Conservation (phyloP, 192 early-diverging fungal genomes). For the Entomortierella parvispora region DNA sequence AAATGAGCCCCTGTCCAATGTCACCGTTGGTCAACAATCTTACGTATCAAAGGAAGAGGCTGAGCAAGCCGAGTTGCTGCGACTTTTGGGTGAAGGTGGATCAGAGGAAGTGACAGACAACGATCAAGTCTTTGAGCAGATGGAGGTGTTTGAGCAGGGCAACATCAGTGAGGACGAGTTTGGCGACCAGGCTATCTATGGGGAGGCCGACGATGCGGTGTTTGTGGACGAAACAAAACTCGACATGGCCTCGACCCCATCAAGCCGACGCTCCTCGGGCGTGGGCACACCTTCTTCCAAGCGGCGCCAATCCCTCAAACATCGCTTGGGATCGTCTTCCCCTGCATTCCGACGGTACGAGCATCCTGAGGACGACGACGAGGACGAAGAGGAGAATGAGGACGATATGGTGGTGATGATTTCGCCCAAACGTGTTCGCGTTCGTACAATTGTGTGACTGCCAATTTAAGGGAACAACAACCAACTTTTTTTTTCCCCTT, state of each 20-base stretch:
- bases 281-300: constrained; percentile 10
- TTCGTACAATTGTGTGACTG: constrained; percentile 16
- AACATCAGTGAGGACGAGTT: not conserved
- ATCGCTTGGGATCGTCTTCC: constrained; percentile 25
- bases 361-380: constrained; percentile 6
- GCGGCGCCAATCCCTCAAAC: constrained; percentile 21
- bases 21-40: not conserved
- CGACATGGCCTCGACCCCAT: not conserved
- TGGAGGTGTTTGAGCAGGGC: not conserved
- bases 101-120: not conserved
- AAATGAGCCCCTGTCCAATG: not conserved
- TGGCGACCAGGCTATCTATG: not conserved
- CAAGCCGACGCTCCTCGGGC: not conserved
- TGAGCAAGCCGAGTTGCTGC: constrained; percentile 21
- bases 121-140: not conserved
- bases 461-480: constrained; percentile 11
- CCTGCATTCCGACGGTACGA: constrained; percentile 34
- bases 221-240: not conserved
- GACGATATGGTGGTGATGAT: constrained; percentile 35
- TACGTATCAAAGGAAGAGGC: constrained; percentile 5
- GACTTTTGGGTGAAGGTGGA: constrained; percentile 18
- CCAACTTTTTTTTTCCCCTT: constrained; percentile 13
- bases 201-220: not conserved
- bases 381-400: constrained; percentile 18
- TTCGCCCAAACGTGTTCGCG: constrained; percentile 27